Evolutionary conservation across 2,329 filamentous ascomycete genomes (phyloP).

Genomic region (Remersonia thermophila): DNA sequence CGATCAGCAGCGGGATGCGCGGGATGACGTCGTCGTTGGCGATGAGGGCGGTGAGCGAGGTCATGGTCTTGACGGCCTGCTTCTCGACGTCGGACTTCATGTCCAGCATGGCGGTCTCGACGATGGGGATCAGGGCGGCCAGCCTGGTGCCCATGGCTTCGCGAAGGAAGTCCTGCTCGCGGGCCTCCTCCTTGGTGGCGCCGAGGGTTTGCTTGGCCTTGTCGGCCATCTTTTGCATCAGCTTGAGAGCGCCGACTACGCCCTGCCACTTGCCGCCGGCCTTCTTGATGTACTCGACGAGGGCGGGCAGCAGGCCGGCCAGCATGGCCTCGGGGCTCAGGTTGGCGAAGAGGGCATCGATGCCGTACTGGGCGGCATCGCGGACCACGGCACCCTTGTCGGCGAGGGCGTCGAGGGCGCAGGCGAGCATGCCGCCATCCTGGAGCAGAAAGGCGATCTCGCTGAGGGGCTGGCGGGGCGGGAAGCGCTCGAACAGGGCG

Average conservation of each 20-base stretch:
- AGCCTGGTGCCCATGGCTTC: conserved; percentile 83
- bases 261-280: conserved; percentile 95
- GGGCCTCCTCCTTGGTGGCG: conserved; percentile 66
- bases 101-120: conserved; percentile 92
- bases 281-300: conserved; percentile 66
- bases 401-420: conserved; percentile 71
- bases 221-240: conserved; percentile 88
- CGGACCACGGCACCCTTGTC: conserved; percentile 85
- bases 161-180: conserved; percentile 77
- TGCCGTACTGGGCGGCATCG: conserved; percentile 84
- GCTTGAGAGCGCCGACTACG: conserved; percentile 69
- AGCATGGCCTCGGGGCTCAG: conserved; percentile 75
- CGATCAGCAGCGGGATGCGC: conserved; percentile 80
- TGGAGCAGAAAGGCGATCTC: conserved; percentile 76
- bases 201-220: conserved; percentile 81
- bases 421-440: conserved; percentile 58
- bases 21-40: conserved; percentile 96
- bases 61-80: conserved; percentile 87
- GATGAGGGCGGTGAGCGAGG: conserved; percentile 72
- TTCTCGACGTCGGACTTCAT: conserved; percentile 82
- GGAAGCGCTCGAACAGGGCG: conserved; percentile 84
- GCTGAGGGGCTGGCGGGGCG: conserved; percentile 60
- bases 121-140: conserved; percentile 76
- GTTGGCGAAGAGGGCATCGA: conserved; percentile 75
- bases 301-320: conserved; percentile 64